Evolutionary conservation across 2,329 filamentous ascomycete genomes (phyloP).

Genomic region (Cryphonectria naterciae): DNA sequence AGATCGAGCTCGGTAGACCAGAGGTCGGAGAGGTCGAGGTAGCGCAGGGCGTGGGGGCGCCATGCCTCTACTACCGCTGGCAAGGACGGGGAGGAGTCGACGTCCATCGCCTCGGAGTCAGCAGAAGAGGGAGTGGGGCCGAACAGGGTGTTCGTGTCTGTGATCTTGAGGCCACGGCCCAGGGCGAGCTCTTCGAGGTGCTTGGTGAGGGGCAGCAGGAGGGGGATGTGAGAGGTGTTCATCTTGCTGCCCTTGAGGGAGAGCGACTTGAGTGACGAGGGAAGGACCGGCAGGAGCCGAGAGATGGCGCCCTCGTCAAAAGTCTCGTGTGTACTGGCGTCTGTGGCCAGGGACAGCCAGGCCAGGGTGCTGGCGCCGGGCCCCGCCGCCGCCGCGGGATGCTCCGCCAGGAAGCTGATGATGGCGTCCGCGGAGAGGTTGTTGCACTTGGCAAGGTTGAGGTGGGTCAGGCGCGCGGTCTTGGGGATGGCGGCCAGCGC

Average conservation of each 20-base stretch:
- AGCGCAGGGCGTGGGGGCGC: slow-evolving; percentile 67
- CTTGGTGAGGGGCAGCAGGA: slow-evolving; percentile 68
- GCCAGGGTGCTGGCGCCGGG: slow-evolving; percentile 64
- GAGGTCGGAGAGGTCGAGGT: slow-evolving; percentile 77
- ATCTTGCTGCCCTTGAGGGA: slow-evolving; percentile 78
- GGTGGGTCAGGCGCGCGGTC: slow-evolving; percentile 74
- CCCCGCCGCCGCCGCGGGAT: slow-evolving; percentile 69
- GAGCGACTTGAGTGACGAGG: slow-evolving; percentile 69
- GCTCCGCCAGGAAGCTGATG: slow-evolving; percentile 70
- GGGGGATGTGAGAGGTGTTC: slow-evolving; percentile 64
- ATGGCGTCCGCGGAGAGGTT: slow-evolving; percentile 68
- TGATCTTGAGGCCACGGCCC: slow-evolving; percentile 67
- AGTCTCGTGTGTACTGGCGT: slow-evolving; percentile 73
- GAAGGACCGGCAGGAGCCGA: slow-evolving; percentile 67
- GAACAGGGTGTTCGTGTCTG: slow-evolving; percentile 70
- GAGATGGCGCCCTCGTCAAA: slow-evolving; percentile 69
- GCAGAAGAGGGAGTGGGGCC: slow-evolving; percentile 43
- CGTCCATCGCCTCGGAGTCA: slow-evolving; percentile 32
- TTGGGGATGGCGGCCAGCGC: slow-evolving; percentile 72
- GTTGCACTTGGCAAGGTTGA: slow-evolving; percentile 78
- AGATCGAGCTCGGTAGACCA: slow-evolving; percentile 64
- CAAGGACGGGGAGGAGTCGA: slow-evolving; percentile 21
- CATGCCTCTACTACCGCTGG: slow-evolving; percentile 43
- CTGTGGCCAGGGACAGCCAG: slow-evolving; percentile 74
- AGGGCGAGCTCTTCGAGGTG: slow-evolving; percentile 78